Conservation (phyloP, 257 asterid genomes). For the Primulina eburnea region DNA sequence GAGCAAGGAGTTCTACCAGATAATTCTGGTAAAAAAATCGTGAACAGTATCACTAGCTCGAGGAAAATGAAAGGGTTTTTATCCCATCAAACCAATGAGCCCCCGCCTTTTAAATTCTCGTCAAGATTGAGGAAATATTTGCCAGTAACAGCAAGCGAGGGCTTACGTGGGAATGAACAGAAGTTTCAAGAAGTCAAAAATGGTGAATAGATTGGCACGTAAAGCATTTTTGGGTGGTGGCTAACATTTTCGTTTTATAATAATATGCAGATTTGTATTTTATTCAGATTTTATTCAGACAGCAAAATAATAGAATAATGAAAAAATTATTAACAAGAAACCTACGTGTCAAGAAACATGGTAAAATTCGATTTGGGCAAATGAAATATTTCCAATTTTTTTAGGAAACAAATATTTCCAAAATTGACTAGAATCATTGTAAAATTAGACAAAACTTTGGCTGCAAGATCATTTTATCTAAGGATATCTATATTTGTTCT, state of each 20-base stretch:
- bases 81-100: slow-evolving; percentile 1
- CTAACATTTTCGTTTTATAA: slow-evolving; percentile 16
- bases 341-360: neutral
- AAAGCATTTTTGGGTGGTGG: slow-evolving; percentile 27
- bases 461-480: too few species aligned
- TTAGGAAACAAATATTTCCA: too few species aligned
- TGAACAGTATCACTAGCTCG: neutral
- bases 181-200: slow-evolving; percentile 18
- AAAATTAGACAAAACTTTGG: too few species aligned
- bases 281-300: slow-evolving; percentile 6
- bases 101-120: neutral
- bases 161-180: slow-evolving; percentile 11
- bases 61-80: neutral
- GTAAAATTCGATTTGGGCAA: neutral
- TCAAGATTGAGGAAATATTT: slow-evolving; percentile 3
- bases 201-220: slow-evolving; percentile 28
- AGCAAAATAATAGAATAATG: slow-evolving; percentile 3
- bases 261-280: neutral
- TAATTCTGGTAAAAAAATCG: neutral
- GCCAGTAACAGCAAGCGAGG: slow-evolving; percentile 4
- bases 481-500: too few species aligned
- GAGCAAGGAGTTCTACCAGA: slow-evolving; percentile 21
- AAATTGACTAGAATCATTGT: too few species aligned
- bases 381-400: neutral
- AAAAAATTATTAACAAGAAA: neutral